Conservation (phyloP, 2,329 filamentous ascomycete genomes). For the Endothia cerciana region DNA sequence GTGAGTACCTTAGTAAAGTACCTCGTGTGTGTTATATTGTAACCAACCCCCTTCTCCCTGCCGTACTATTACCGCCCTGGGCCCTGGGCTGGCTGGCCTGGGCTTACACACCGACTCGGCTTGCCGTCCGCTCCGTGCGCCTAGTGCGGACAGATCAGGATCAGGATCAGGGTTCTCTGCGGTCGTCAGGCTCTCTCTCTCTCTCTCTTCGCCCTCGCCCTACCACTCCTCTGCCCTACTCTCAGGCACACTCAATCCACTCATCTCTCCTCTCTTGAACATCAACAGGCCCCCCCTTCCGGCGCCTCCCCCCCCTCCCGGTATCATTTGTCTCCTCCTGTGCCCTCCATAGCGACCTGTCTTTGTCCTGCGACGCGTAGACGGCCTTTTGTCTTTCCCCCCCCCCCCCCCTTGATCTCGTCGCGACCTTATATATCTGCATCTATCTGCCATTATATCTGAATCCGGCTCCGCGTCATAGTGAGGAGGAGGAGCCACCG, state of each 20-base stretch:
- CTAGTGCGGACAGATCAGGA: conserved; percentile 12
- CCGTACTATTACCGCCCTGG: conserved; percentile 15
- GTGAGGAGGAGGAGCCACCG: conserved; percentile 9
- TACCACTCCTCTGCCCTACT: not conserved
- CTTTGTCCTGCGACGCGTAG: not conserved
- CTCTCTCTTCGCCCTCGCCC: not conserved
- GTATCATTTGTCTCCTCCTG: conserved; percentile 8
- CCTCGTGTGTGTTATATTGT: not conserved
- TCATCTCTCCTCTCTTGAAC: not conserved
- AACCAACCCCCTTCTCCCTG: conserved; percentile 12
- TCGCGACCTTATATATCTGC: not conserved
- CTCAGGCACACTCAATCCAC: conserved; percentile 4
- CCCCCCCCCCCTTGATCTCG: not conserved
- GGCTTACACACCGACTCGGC: conserved; percentile 22
- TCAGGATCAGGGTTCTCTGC: conserved; percentile 1
- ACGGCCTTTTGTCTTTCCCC: not conserved
- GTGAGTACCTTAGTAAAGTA: too few relatives aligned
- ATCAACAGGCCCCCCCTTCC: conserved; percentile 3
- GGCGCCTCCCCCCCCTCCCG: conserved; percentile 1
- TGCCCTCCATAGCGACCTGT: not conserved
- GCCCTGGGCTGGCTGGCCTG: not conserved
- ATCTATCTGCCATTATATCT: not conserved
- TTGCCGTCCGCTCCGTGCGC: conserved; percentile 22
- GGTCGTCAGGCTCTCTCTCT: conserved; percentile 5
- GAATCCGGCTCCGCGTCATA: not conserved